A percentile compares a stretch with the other conserved stretches of the same genome.
These are phyloP conservation scores for Ascochyta koolunga DNA, from an alignment of 2,329 filamentous ascomycete genomes.

Conservation along the genomic window DNA sequence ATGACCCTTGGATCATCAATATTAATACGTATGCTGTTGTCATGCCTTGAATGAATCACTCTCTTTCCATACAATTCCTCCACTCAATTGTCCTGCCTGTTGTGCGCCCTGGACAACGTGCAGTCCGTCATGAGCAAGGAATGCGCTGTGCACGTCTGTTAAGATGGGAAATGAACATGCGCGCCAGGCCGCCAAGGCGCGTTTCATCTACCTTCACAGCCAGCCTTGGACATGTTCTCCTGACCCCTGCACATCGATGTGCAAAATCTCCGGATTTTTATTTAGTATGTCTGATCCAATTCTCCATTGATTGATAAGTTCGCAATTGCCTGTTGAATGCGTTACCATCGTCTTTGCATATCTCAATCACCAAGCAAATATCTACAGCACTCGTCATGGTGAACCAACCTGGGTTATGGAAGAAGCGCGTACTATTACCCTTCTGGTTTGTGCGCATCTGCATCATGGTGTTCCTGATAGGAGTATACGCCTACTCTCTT, in stretches of 20 bases:
- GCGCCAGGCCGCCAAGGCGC: constrained; percentile 20
- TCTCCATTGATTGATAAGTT: neutral
- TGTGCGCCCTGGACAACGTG: neutral
- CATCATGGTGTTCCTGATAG: constrained; percentile 43
- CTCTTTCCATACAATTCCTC: neutral
- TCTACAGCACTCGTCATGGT: constrained; percentile 24
- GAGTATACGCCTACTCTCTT: constrained; percentile 33
- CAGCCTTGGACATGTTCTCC: constrained; percentile 23
- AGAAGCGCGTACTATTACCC: constrained; percentile 48
- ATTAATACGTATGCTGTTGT: neutral
- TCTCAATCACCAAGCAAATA: neutral
- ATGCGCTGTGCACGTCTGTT: neutral
- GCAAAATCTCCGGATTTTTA: constrained; percentile 4
- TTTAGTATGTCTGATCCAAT: constrained; percentile 9
- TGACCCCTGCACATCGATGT: constrained; percentile 23
- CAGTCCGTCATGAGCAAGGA: neutral
- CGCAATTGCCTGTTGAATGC: neutral
- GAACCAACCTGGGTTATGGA: constrained; percentile 36
- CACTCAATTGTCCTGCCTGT: neutral
- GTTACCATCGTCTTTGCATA: neutral
- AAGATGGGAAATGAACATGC: constrained; percentile 17
- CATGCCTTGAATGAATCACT: neutral
- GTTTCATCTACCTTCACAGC: constrained; percentile 28
- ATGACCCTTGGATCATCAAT: neutral
- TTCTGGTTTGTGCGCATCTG: constrained; percentile 45